Base-by-base conservation (phyloP, 1,139 yeast genomes). In the Wickerhamomyces sp. region DNA sequence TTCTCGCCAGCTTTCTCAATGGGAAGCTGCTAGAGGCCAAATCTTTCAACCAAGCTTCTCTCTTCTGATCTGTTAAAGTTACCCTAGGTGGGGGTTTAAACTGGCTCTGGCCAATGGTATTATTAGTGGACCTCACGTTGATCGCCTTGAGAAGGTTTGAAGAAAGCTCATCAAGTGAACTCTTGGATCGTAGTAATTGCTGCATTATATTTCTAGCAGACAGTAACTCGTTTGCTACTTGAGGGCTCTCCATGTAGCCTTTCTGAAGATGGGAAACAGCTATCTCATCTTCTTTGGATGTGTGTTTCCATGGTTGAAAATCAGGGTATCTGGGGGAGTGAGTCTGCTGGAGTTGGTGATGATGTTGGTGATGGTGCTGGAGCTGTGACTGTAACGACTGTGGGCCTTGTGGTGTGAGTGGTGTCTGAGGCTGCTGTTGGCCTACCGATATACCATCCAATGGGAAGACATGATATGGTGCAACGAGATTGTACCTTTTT, bases 41-140 rank as follows among this genome's bases (percentile, higher is more conserved):
- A 54, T 88, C 95, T 39, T 74, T 72, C 36, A 90, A 65, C 98
- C 98, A 90, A 2, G 79, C 69, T 47, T 88, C 96, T 46, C 82
- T 73, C 56, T 86, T 85, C 56, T 82, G 83, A 42, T 90, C 95
- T 0, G 97, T 89, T 26, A 90, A 64, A 0, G 97, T 90, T 16
- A 90, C 95, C 46, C 96, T 67, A 10, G 92, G 90, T 0, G 95
- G 96, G 20, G 85, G 85, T 54, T 74, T 78, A 63, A 80, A 86
- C 10, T 76, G 70, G 24, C 82, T 69, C 21, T 70, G 75, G 18
- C 67, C 64, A 35, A 86, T 76, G 49, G 80, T 78, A 53, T 85
- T 84, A 48, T 80, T 72, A 28, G 73, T 68, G 40, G 83, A 84
- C 45, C 94, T 76, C 16, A 78, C 70, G 36, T 74, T 73, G 55